These are phyloP conservation scores for Solanum lycopersicoides DNA, from an alignment of 257 asterid genomes.

Conservation along the genomic window DNA sequence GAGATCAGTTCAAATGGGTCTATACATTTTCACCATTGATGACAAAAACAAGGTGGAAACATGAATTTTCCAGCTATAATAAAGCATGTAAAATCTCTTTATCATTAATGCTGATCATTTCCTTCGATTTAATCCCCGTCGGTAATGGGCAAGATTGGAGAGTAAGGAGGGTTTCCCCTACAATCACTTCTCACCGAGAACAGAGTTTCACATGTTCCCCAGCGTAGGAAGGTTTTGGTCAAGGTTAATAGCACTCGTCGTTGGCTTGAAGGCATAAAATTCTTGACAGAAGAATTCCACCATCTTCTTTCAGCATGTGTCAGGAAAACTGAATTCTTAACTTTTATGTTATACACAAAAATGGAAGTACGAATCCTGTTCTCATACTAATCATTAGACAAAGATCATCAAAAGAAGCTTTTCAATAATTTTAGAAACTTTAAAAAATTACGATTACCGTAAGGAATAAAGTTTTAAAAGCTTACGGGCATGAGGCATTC, in stretches of 20 bases:
- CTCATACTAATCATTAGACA: background rate
- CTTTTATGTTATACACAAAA: background rate
- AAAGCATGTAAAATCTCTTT: background rate
- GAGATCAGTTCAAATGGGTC: background rate
- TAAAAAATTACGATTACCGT: background rate
- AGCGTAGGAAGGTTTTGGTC: background rate
- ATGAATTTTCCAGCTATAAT: background rate
- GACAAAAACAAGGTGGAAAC: background rate
- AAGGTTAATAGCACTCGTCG: background rate
- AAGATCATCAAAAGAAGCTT: background rate
- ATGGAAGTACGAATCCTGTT: background rate
- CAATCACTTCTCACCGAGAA: background rate
- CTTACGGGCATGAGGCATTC: background rate
- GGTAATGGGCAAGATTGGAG: background rate
- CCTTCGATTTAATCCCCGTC: background rate
- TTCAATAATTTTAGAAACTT: background rate
- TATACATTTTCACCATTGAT: background rate
- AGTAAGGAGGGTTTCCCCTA: background rate
- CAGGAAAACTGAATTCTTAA: background rate
- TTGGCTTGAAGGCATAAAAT: background rate
- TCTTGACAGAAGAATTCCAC: background rate
- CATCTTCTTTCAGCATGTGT: background rate
- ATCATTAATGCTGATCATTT: background rate
- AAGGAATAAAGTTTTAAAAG: background rate
- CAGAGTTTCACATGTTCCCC: background rate